Evolutionary conservation across 164 flowering plant genomes (phyloP), one percentile per base, ranked within the genome.

Genomic region (Liriodendron chinense): DNA sequence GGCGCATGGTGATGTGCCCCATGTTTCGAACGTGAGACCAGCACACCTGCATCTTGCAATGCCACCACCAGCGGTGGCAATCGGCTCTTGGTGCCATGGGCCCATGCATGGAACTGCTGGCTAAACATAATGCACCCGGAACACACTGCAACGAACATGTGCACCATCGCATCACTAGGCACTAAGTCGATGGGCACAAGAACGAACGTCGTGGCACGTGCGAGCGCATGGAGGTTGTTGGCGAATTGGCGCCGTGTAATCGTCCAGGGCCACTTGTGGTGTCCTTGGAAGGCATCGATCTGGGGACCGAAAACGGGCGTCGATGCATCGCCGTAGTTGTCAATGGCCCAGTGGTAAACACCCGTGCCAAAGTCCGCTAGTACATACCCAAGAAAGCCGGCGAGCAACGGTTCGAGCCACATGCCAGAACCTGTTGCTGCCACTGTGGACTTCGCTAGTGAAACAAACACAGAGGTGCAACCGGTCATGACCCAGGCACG

Each of bases 81-180:
- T 67, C 82, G 83, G 86, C 93, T 89, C 82, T 87, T 90, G 7
- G 90, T 89, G 8, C 88, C 77, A 65, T 92, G 99, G 5, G 99
- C 91, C 99, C 99, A 95, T 1, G 99, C 91, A 72, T 95, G 99
- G 61, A 93, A 95, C 77, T 92, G 99, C 62, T 92, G 99, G 87
- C 98, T 89, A 26, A 92, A 93, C 96, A 95, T 91, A 65, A 92
- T 87, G 83, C 93, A 92, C 6, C 94, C 92, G 0, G 91, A 73
- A 86, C 82, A 92, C 21, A 80, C 74, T 2, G 78, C 85, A 2
- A 85, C 87, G 65, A 95, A 95, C 12, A 85, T 90, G 12, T 78
- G 84, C 9, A 84, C 3, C 0, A 64, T 69, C 6, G 92, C 83
- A 50, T 91, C 88, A 21, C 80, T 59, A 25, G 70, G 63, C 0